Conservation (phyloP, 441 rosid species). For the Sinapis alba region DNA sequence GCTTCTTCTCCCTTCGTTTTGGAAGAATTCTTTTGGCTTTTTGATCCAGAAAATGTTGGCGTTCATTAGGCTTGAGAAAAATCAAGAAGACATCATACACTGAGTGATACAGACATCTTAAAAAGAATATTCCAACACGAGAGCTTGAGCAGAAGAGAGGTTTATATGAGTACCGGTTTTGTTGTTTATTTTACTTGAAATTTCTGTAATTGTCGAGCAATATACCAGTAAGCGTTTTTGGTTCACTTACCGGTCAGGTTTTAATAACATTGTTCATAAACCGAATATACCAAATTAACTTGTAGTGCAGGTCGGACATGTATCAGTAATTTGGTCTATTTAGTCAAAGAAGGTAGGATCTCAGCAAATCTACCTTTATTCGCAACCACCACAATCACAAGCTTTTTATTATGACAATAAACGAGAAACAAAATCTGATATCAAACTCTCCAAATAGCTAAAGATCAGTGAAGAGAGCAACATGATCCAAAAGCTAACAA, state of each 20-base stretch:
- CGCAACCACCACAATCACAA: too few species aligned
- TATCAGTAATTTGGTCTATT: too few species aligned
- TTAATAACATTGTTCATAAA: too few species aligned
- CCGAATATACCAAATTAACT: too few species aligned
- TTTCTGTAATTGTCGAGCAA: constrained; percentile 25
- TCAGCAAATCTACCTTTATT: too few species aligned
- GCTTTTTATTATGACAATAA: too few species aligned
- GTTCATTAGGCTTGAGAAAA: constrained; percentile 25
- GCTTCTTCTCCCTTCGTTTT: not conserved
- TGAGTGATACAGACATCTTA: constrained; percentile 22
- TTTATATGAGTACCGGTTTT: constrained; percentile 8
- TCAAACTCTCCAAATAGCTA: not conserved
- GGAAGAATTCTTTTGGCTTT: constrained; percentile 13
- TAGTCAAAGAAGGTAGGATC: too few species aligned
- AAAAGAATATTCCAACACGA: constrained; percentile 14
- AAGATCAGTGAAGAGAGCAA: not conserved
- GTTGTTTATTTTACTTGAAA: constrained; percentile 1
- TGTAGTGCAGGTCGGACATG: too few species aligned
- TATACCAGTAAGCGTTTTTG: too few species aligned
- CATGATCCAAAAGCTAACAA: not conserved
- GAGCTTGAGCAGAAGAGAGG: not conserved
- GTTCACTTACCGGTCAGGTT: too few species aligned
- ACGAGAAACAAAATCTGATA: too few species aligned
- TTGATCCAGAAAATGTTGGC: constrained; percentile 26
- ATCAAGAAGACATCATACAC: constrained; percentile 7